Conservation (phyloP, 495 filamentous ascomycete species). For the Podospora didyma region DNA sequence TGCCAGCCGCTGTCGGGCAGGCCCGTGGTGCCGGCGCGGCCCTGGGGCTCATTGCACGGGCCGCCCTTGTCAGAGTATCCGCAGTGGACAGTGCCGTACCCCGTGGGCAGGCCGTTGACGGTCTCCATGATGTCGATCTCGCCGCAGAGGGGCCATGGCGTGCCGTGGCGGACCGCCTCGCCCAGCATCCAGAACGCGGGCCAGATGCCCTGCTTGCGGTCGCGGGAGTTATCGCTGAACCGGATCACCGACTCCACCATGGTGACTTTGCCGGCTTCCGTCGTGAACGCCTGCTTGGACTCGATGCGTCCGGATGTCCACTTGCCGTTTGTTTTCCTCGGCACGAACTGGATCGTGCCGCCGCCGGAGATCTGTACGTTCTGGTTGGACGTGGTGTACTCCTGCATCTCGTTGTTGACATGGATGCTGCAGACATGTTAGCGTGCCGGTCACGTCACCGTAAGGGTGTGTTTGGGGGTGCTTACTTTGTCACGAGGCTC, state of each 20-base stretch:
- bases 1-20: constrained; percentile 41
- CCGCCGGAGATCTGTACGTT: constrained; percentile 47
- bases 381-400: constrained; percentile 36
- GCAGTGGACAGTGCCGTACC: constrained; percentile 48
- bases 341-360: constrained; percentile 42
- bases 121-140: constrained; percentile 54
- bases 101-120: constrained; percentile 40
- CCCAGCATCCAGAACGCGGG: constrained; percentile 53
- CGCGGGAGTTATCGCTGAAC: constrained; percentile 29
- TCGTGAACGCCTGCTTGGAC: constrained; percentile 37
- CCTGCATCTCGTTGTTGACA: constrained; percentile 43
- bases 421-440: constrained; percentile 21
- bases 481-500: constrained; percentile 34
- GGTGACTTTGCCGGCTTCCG: constrained; percentile 35
- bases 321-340: constrained; percentile 30
- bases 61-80: constrained; percentile 31
- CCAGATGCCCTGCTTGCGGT: constrained; percentile 47
- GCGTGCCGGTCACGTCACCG: neutral
- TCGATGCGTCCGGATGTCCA: constrained; percentile 53
- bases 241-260: constrained; percentile 38
- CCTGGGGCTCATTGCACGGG: constrained; percentile 45
- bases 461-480: neutral
- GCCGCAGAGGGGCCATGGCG: constrained; percentile 45
- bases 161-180: constrained; percentile 44
- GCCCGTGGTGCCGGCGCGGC: constrained; percentile 22